Base-by-base conservation (phyloP, 768 basidiomycete species). In the Phallus indusiatus region DNA sequence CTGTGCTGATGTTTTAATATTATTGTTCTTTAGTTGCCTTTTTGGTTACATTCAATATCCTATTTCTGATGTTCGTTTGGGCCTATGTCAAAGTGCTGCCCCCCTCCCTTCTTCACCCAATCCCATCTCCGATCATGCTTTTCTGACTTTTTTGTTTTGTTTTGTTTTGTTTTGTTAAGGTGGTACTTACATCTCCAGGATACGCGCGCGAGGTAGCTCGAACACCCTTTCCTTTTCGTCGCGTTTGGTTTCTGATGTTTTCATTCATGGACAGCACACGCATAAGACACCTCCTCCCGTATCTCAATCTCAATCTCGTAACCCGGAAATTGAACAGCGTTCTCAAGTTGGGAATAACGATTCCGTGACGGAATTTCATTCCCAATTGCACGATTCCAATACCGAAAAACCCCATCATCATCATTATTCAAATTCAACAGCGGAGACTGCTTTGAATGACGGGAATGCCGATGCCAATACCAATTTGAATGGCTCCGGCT, bases 41-140 rank as follows among this genome's bases (percentile, higher is more conserved):
- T 59, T 67, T 94, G 54, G 75, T 79, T 1, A 77, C 84, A 0
- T 93, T 85, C 65, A 73, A 71, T 37, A 59, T 88, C 5, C 66
- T 94, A 20, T 81, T 80, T 50, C 62, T 84, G n/a, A 81, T 91
- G 80, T 78, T 83, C 76, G 48, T 85, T 0, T 93, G 91, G 91
- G 79, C 84, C 14, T 95, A 94, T 71, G 57, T 78, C 20, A 82
- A 80, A 78, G 91, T 90, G 57, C 28, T 54, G 79, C 37, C 14
- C 33, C 21, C 21, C 47, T 20, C 22, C 21, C 34, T 1, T 20
- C 47, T 47, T 47, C 55, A 47, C 9, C 11, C n/a, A n/a, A 36
- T 42, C 17, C 34, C 34, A 55, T 18, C 6, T 46, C n/a, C 5
- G 20, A 20, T 68, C 21, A 20, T 35, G n/a, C 24, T 16, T 57